Conservation (phyloP, 768 basidiomycete species). For the Russula sp. region DNA sequence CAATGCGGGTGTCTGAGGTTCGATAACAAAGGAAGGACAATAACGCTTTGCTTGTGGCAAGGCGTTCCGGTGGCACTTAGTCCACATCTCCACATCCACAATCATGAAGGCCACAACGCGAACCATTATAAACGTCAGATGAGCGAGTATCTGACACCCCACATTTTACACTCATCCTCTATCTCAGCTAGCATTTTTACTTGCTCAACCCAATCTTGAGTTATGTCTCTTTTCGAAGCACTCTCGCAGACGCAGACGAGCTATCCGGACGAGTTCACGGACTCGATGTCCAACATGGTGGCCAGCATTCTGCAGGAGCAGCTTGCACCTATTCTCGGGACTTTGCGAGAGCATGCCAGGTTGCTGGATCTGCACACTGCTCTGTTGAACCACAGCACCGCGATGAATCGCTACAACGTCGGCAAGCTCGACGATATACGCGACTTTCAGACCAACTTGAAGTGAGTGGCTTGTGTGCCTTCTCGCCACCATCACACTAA, state of each 20-base stretch:
- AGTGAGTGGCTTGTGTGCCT: neutral
- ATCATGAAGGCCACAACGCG: neutral
- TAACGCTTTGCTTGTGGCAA: no score
- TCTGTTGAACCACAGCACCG: conserved; percentile 8
- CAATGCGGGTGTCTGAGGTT: no score
- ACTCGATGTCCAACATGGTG: neutral
- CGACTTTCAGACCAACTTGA: conserved; percentile 9
- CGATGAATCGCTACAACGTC: conserved; percentile 15
- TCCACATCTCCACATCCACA: neutral
- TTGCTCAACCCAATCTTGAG: neutral
- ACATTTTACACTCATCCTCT: no score
- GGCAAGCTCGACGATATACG: conserved; percentile 15
- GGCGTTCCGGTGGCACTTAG: no score
- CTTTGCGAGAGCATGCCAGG: conserved; percentile 11
- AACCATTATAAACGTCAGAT: neutral
- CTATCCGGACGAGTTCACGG: neutral
- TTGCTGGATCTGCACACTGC: conserved; percentile 8
- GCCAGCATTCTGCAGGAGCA: conserved; percentile 8
- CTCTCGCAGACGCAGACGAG: neutral
- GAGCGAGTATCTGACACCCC: neutral
- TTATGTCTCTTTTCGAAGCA: neutral
- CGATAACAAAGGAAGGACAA: no score
- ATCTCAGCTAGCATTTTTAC: no score
- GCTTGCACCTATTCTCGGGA: conserved; percentile 8
- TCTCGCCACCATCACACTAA: neutral